Evolutionary conservation across 208 protist species (phyloP).

Genomic region (Acanthamoeba comandoni): DNA sequence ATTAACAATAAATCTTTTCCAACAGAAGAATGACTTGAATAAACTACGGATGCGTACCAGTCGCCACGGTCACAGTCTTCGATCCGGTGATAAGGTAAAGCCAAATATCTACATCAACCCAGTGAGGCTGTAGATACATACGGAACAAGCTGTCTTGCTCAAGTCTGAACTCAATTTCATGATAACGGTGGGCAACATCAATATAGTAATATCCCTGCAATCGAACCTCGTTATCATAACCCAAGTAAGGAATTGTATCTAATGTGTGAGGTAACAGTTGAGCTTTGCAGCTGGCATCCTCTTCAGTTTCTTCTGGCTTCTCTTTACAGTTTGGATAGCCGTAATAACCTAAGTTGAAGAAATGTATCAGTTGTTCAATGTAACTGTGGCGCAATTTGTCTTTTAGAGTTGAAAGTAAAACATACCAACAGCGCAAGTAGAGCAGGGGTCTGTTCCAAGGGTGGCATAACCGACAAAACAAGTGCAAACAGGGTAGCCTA

Average conservation of each 20-base stretch:
- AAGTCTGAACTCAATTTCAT: constrained; percentile 60
- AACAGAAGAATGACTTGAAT: not conserved
- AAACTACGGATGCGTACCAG: not conserved
- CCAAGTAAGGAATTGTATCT: constrained; percentile 49
- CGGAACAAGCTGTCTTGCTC: constrained; percentile 40
- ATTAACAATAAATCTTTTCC: not conserved
- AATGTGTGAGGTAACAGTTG: constrained; percentile 37
- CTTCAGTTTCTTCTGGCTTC: constrained; percentile 16
- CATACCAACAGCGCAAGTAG: not conserved
- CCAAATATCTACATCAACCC: constrained; percentile 71
- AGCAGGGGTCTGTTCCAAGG: constrained; percentile 59
- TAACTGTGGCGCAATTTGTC: no score
- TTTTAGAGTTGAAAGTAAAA: not conserved
- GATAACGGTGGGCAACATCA: constrained; percentile 29
- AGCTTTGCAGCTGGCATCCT: constrained; percentile 28
- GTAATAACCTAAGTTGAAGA: constrained; percentile 40
- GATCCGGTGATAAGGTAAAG: constrained; percentile 21
- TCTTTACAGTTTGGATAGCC: constrained; percentile 15
- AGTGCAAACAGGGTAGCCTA: constrained; percentile 59
- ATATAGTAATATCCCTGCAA: constrained; percentile 70
- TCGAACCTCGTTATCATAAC: constrained; percentile 59
- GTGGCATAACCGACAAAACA: constrained; percentile 65
- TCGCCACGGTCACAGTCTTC: constrained; percentile 52
- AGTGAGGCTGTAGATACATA: constrained; percentile 56
- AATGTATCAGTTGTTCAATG: not conserved